A percentile compares a stretch with the other conserved stretches of the same genome.
phyloP scores from a whole-genome alignment of 768 basidiomycete genomes.

The Phylloporus sp. region DNA sequence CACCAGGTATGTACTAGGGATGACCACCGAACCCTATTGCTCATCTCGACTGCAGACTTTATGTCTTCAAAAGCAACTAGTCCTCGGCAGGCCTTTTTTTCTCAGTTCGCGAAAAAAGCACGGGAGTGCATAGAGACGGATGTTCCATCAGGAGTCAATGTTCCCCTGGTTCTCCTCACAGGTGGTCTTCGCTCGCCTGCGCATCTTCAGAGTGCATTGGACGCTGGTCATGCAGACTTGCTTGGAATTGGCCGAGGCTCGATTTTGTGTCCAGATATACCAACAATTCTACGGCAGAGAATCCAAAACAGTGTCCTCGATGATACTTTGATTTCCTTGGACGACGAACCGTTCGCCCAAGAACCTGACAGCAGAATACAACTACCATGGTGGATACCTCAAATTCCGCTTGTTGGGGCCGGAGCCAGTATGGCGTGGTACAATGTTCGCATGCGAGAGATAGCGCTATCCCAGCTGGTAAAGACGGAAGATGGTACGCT shows the following conservation, averaged over 20 bases:
- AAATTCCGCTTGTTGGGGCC: conserved; percentile 62
- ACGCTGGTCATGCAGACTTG: conserved; percentile 59
- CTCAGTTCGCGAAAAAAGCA: conserved; percentile 59
- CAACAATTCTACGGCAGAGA: conserved; percentile 34
- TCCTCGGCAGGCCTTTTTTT: conserved; percentile 69
- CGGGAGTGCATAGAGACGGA: conserved; percentile 41
- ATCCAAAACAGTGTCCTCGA: background rate
- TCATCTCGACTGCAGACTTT: conserved; percentile 38
- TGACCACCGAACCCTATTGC: background rate
- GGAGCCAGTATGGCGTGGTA: conserved; percentile 68
- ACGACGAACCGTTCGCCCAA: conserved; percentile 33
- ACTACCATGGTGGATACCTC: conserved; percentile 32
- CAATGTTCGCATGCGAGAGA: conserved; percentile 48
- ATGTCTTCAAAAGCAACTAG: conserved; percentile 26
- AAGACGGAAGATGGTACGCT: background rate
- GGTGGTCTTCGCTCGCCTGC: conserved; percentile 69
- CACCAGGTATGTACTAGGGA: conserved; percentile 47
- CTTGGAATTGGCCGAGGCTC: conserved; percentile 74
- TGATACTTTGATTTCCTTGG: conserved; percentile 16
- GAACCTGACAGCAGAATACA: conserved; percentile 34
- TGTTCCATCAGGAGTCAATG: conserved; percentile 17
- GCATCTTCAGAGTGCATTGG: conserved; percentile 51
- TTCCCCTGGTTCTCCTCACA: conserved; percentile 72
- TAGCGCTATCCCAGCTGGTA: conserved; percentile 33
- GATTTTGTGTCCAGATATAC: conserved; percentile 59